These are phyloP conservation scores for Cadophora luteo-olivacea DNA, from an alignment of 2,329 filamentous ascomycete genomes.

Conservation along the genomic window DNA sequence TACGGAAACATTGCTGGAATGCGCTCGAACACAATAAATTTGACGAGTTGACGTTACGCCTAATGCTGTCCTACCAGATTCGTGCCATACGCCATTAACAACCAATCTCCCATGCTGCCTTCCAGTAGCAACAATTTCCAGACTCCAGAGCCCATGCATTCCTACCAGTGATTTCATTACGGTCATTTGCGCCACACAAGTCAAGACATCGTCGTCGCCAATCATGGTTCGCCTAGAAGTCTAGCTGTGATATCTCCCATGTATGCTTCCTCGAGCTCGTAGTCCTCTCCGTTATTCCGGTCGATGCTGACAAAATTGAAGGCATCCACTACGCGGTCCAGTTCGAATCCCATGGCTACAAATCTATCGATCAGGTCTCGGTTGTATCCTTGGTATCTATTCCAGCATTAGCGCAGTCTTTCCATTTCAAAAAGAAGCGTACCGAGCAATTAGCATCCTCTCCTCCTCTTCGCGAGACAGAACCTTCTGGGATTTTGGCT, in stretches of 20 bases:
- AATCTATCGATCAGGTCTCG: slow-evolving; percentile 84
- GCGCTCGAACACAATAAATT: neutral
- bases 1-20: neutral
- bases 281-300: slow-evolving; percentile 20
- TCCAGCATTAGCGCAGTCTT: slow-evolving; percentile 27
- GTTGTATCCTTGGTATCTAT: slow-evolving; percentile 87
- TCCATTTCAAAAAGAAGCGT: slow-evolving; percentile 15
- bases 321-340: slow-evolving; percentile 84
- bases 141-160: slow-evolving; percentile 12
- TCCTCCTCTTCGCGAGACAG: slow-evolving; percentile 40
- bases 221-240: slow-evolving; percentile 75
- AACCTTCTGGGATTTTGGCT: slow-evolving; percentile 36
- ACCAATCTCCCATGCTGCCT: neutral
- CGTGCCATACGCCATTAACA: slow-evolving; percentile 8
- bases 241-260: slow-evolving; percentile 89
- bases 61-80: neutral
- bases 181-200: neutral
- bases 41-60: neutral
- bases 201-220: neutral
- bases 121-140: slow-evolving; percentile 9
- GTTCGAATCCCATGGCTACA: slow-evolving; percentile 87
- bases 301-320: slow-evolving; percentile 72
- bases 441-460: slow-evolving; percentile 37
- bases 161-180: slow-evolving; percentile 13
- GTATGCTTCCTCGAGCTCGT: slow-evolving; percentile 83